These are phyloP conservation scores for Fonsecaea pedrosoi DNA, from an alignment of 2,329 filamentous ascomycete genomes.

Conservation along the genomic window DNA sequence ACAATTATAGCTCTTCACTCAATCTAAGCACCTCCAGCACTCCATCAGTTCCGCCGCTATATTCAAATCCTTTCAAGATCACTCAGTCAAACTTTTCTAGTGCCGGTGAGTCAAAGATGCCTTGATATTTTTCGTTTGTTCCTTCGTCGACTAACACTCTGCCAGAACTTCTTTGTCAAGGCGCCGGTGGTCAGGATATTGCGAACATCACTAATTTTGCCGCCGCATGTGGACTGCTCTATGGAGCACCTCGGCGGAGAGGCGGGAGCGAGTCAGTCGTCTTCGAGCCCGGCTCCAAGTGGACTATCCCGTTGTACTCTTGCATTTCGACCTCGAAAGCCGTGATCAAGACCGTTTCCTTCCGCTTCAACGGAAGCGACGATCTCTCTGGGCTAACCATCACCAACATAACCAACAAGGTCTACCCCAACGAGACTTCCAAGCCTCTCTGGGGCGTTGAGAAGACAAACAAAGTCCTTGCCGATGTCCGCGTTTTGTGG, in stretches of 20 bases:
- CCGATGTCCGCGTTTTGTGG: constrained; percentile 47
- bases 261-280: constrained; percentile 47
- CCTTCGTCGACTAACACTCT: not conserved
- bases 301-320: constrained; percentile 53
- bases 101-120: not conserved
- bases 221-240: constrained; percentile 50
- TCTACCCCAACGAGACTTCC: constrained; percentile 44
- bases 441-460: constrained; percentile 50
- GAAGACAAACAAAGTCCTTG: constrained; percentile 41
- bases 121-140: constrained; percentile 4
- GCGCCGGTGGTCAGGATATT: constrained; percentile 13
- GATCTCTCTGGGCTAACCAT: constrained; percentile 43
- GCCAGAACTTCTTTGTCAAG: constrained; percentile 3
- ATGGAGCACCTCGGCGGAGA: constrained; percentile 47
- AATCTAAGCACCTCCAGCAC: constrained; percentile 3
- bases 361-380: constrained; percentile 48
- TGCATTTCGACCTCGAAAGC: constrained; percentile 54
- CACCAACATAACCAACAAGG: constrained; percentile 46
- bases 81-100: constrained; percentile 2
- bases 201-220: constrained; percentile 55
- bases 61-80: constrained; percentile 9
- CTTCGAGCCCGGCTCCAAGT: constrained; percentile 51
- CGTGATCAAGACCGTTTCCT: constrained; percentile 55
- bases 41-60: constrained; percentile 11
- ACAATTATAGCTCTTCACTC: constrained; percentile 5